Conservation (phyloP, 257 asterid genomes). For the Henckelia pumila region DNA sequence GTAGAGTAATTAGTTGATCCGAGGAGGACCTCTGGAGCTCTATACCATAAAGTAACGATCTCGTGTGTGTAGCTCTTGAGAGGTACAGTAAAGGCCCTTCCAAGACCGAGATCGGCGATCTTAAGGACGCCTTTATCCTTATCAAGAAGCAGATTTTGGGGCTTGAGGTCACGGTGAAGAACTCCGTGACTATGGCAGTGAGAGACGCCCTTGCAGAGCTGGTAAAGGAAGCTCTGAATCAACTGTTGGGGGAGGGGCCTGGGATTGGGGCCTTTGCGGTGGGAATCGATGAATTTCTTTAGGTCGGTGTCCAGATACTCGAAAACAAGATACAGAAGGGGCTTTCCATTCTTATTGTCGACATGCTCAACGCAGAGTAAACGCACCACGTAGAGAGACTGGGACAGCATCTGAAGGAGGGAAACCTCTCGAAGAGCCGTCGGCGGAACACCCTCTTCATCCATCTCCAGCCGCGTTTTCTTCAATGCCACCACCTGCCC, state of each 20-base stretch:
- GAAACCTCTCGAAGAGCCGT: constrained; percentile 93
- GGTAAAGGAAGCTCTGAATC: constrained; percentile 77
- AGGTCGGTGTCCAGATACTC: constrained; percentile 94
- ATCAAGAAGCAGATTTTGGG: constrained; percentile 83
- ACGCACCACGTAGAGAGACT: constrained; percentile 82
- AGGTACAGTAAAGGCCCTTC: constrained; percentile 92
- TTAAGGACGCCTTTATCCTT: constrained; percentile 87
- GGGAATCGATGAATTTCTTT: constrained; percentile 78
- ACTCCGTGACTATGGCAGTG: constrained; percentile 98
- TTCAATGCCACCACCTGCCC: constrained; percentile 90
- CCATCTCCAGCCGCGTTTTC: constrained; percentile 97
- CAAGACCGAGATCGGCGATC: constrained; percentile 97
- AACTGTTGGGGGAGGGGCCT: constrained; percentile 58
- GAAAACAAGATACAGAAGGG: constrained; percentile 81
- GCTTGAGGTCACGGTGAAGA: constrained; percentile 94
- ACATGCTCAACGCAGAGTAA: constrained; percentile 85
- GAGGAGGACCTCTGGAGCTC: constrained; percentile 94
- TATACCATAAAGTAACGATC: constrained; percentile 94
- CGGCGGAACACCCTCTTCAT: constrained; percentile 94
- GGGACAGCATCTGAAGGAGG: constrained; percentile 96
- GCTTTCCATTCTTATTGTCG: constrained; percentile 81
- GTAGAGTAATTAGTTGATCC: constrained; percentile 93
- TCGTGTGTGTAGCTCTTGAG: constrained; percentile 96
- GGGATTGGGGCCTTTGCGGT: constrained; percentile 79
- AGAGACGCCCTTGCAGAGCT: constrained; percentile 86